A percentile compares a stretch with the other conserved stretches of the same genome.
These are phyloP conservation scores for Discostella pseudostelligera DNA, from an alignment of 108 stramenopile species.

Conservation along the genomic window DNA sequence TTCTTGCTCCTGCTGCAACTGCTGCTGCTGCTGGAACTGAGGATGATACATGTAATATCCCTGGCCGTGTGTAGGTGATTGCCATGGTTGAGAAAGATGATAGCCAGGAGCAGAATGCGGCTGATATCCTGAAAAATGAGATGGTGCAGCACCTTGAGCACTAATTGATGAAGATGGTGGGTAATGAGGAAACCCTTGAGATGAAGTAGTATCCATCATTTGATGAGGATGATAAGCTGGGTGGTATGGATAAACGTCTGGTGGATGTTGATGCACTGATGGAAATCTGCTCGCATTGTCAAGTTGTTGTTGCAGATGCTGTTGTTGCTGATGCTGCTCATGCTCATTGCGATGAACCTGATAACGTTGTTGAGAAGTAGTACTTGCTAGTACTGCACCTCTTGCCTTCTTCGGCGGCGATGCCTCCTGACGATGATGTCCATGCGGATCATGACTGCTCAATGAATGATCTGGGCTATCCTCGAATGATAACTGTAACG, in stretches of 20 bases:
- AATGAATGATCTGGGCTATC: slow-evolving; percentile 22
- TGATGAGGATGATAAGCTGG: slow-evolving; percentile 16
- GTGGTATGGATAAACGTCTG: slow-evolving; percentile 21
- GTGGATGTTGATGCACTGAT: neutral
- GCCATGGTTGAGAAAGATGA: slow-evolving; percentile 13
- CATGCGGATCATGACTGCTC: neutral
- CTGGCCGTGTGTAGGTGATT: slow-evolving; percentile 4
- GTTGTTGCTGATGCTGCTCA: neutral
- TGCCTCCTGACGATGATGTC: neutral
- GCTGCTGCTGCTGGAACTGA: slow-evolving; percentile 5
- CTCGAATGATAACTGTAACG: slow-evolving; percentile 39
- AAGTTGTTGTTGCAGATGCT: slow-evolving; percentile 13
- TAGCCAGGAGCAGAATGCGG: slow-evolving; percentile 11
- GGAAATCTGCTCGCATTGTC: neutral
- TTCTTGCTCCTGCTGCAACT: slow-evolving; percentile 9
- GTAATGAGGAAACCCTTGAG: slow-evolving; percentile 2
- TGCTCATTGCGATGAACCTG: neutral
- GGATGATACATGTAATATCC: slow-evolving; percentile 18
- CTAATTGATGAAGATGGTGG: slow-evolving; percentile 7
- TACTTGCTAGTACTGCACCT: neutral
- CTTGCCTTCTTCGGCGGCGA: neutral
- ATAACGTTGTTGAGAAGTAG: neutral
- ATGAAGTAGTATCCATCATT: slow-evolving; percentile 12
- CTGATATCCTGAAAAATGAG: slow-evolving; percentile 10
- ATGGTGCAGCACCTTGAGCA: neutral